phyloP scores from a whole-genome alignment of 495 filamentous ascomycete species.

The Penicillium mononematosum region DNA sequence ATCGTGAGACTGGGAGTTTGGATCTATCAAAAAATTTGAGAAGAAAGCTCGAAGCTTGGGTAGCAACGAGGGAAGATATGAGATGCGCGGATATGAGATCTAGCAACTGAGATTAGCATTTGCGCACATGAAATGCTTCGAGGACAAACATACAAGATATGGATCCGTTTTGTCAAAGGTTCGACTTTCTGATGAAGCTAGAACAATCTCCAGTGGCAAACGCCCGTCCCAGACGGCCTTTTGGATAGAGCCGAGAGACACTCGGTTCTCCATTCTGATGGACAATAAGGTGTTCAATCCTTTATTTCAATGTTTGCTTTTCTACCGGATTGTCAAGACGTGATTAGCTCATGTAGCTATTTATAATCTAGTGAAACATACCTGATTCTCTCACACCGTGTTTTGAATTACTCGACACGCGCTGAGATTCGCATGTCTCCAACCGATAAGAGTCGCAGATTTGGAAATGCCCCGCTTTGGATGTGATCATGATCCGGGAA shows the following conservation, averaged over 20 bases:
- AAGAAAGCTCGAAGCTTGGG: constrained; percentile 81
- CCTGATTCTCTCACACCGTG: constrained; percentile 1
- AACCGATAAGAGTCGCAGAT: constrained; percentile 13
- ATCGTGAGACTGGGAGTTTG: constrained; percentile 53
- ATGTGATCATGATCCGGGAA: constrained; percentile 45
- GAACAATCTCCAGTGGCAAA: constrained; percentile 51
- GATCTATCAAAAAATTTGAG: constrained; percentile 65
- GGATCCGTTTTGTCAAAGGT: constrained; percentile 54
- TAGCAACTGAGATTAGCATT: constrained; percentile 23
- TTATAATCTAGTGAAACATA: not conserved
- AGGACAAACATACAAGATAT: constrained; percentile 45
- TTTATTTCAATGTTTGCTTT: not conserved
- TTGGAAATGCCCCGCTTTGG: constrained; percentile 41
- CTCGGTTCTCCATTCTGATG: constrained; percentile 23
- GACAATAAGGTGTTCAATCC: no score
- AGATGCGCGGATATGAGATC: constrained; percentile 54
- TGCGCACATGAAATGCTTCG: not conserved
- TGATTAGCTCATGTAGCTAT: not conserved
- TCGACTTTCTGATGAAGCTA: constrained; percentile 54
- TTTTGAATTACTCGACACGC: constrained; percentile 5
- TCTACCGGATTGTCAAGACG: not conserved
- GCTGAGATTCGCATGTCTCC: constrained; percentile 9
- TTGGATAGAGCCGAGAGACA: constrained; percentile 41
- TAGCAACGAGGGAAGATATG: constrained; percentile 71
- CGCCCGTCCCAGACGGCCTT: constrained; percentile 50